These are phyloP conservation scores for Gilbertella persicaria DNA, from an alignment of 371 early-diverging fungal species.

Conservation along the genomic window DNA sequence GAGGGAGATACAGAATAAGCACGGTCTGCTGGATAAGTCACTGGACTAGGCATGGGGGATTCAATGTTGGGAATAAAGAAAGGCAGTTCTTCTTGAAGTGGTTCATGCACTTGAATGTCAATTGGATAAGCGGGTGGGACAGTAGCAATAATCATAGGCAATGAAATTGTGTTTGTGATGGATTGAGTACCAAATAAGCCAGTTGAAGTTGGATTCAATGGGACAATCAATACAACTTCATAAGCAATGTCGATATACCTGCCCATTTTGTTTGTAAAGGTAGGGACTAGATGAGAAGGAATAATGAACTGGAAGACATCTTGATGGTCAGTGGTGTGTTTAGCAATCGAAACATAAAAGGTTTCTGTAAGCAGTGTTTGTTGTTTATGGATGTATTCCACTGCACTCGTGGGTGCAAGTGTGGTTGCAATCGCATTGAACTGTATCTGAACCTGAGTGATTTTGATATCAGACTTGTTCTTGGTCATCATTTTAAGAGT, in stretches of 20 bases:
- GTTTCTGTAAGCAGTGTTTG: constrained; percentile 36
- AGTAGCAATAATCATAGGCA: constrained; percentile 17
- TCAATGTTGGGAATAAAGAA: constrained; percentile 38
- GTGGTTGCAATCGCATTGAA: constrained; percentile 25
- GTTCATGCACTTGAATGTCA: constrained; percentile 3
- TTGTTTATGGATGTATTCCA: constrained; percentile 17
- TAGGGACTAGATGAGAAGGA: constrained; percentile 33
- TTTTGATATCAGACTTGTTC: constrained; percentile 39
- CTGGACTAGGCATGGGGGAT: constrained; percentile 39
- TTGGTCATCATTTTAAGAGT: constrained; percentile 36
- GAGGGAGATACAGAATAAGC: constrained; percentile 37
- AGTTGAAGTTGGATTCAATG: constrained; percentile 7
- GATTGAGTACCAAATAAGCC: neutral
- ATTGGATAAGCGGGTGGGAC: constrained; percentile 23
- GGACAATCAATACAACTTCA: constrained; percentile 30
- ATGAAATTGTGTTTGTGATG: constrained; percentile 3
- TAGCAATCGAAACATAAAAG: constrained; percentile 30
- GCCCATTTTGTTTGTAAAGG: constrained; percentile 29
- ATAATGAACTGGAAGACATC: constrained; percentile 35
- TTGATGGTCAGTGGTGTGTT: constrained; percentile 29
- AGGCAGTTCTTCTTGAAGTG: constrained; percentile 17
- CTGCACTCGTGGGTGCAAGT: constrained; percentile 1
- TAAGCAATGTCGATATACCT: constrained; percentile 33
- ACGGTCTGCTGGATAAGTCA: constrained; percentile 21
- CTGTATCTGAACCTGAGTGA: constrained; percentile 36